These are phyloP conservation scores for Betula pendula DNA, from an alignment of 306 rosid species.

Conservation along the genomic window DNA sequence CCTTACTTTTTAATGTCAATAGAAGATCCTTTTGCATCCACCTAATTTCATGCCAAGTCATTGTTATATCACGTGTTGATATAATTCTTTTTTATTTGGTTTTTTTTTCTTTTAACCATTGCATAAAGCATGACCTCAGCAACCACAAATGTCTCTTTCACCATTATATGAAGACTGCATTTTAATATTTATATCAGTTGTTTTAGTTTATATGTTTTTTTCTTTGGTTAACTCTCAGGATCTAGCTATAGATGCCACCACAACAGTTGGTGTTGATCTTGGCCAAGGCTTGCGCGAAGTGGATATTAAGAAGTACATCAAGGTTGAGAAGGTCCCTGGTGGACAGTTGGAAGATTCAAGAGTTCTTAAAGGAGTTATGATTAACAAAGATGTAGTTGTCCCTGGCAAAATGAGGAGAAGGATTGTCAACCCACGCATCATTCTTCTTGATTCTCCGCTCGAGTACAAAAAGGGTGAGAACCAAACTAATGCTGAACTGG, in stretches of 20 bases:
- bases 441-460: conserved; percentile 87
- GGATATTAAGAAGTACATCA: conserved; percentile 88
- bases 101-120: background rate
- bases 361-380: conserved; percentile 91
- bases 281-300: conserved; percentile 93
- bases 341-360: conserved; percentile 84
- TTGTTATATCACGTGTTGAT: background rate
- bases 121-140: background rate
- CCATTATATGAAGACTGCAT: background rate
- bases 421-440: conserved; percentile 84
- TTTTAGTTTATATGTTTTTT: conserved; percentile 16
- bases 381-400: conserved; percentile 88
- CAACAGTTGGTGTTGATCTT: conserved; percentile 83
- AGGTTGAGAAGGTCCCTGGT: conserved; percentile 95
- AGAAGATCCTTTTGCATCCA: background rate
- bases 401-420: conserved; percentile 97
- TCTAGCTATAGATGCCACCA: conserved; percentile 88
- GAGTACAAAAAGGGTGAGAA: conserved; percentile 96
- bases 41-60: background rate
- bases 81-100: background rate
- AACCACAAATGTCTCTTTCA: background rate
- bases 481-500: conserved; percentile 91
- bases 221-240: conserved; percentile 51
- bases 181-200: conserved; percentile 11
- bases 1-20: background rate